phyloP scores from a whole-genome alignment of 2,329 filamentous ascomycete genomes.

The Claviceps sorghi region DNA sequence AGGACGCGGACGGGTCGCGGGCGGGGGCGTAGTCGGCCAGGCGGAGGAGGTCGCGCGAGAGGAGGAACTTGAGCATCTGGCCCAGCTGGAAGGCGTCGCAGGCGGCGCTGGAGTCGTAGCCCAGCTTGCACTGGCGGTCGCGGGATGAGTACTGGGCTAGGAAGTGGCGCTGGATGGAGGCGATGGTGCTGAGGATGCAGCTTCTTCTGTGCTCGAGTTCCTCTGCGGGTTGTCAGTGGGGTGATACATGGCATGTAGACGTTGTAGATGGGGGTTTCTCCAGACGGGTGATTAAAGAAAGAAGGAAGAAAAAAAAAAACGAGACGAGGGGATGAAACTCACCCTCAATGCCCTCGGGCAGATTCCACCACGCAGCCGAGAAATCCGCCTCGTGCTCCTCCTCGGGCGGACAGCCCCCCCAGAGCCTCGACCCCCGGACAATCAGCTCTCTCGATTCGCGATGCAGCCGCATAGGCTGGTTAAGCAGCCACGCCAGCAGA shows the following conservation, averaged over 20 bases:
- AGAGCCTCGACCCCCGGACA: constrained; percentile 46
- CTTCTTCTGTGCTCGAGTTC: constrained; percentile 53
- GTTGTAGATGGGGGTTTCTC: too few relatives aligned
- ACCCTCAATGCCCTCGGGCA: constrained; percentile 56
- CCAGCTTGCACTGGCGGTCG: constrained; percentile 53
- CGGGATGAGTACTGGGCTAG: constrained; percentile 52
- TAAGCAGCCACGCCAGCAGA: constrained; percentile 49
- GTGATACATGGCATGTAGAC: too few relatives aligned
- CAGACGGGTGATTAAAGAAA: too few relatives aligned
- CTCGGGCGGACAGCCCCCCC: constrained; percentile 29
- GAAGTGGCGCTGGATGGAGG: constrained; percentile 56
- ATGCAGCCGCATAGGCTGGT: constrained; percentile 45
- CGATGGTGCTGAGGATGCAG: constrained; percentile 52
- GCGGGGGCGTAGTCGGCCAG: constrained; percentile 40
- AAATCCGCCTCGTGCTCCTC: constrained; percentile 9
- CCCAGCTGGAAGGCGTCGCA: constrained; percentile 70
- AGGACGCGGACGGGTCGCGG: too few relatives aligned
- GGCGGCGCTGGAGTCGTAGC: constrained; percentile 56
- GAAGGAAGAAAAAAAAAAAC: background rate
- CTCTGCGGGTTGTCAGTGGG: constrained; percentile 25
- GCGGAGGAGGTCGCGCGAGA: constrained; percentile 43
- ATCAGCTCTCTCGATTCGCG: constrained; percentile 51
- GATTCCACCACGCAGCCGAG: constrained; percentile 52
- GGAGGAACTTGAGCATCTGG: constrained; percentile 60
- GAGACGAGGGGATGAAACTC: constrained; percentile 3